These are phyloP conservation scores for Alternaria infectoria DNA, from an alignment of 2,329 filamentous ascomycete genomes.

Conservation along the genomic window DNA sequence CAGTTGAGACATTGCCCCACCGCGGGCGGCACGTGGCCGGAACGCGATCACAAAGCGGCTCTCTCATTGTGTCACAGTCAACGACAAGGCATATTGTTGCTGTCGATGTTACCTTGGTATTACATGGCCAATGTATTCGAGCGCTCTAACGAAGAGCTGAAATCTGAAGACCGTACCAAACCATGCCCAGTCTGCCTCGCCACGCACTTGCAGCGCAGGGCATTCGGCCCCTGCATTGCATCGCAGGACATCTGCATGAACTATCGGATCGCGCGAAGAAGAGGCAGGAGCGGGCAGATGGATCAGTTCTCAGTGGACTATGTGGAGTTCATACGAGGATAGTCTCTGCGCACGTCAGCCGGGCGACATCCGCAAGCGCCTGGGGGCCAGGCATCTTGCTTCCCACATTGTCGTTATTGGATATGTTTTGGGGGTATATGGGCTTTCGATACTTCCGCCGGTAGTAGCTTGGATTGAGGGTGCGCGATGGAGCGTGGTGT, in stretches of 20 bases:
- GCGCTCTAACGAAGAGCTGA: too few relatives aligned
- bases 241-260: background rate
- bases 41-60: background rate
- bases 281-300: background rate
- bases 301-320: background rate
- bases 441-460: background rate
- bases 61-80: background rate
- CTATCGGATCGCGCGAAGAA: background rate
- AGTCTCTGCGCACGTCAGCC: background rate
- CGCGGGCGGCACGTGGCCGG: background rate
- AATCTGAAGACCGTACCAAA: too few relatives aligned
- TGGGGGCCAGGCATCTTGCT: background rate
- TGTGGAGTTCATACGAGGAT: background rate
- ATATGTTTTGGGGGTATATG: background rate
- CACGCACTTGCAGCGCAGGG: background rate
- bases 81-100: background rate
- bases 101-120: rapidly evolving
- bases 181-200: background rate
- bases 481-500: rapidly evolving
- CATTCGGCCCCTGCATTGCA: background rate
- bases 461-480: background rate
- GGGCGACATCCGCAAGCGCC: background rate
- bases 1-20: constrained; percentile 1
- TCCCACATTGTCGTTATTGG: constrained; percentile 26
- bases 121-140: too few relatives aligned